phyloP scores from a whole-genome alignment of 306 rosid genomes.

The Benincasa hispida region DNA sequence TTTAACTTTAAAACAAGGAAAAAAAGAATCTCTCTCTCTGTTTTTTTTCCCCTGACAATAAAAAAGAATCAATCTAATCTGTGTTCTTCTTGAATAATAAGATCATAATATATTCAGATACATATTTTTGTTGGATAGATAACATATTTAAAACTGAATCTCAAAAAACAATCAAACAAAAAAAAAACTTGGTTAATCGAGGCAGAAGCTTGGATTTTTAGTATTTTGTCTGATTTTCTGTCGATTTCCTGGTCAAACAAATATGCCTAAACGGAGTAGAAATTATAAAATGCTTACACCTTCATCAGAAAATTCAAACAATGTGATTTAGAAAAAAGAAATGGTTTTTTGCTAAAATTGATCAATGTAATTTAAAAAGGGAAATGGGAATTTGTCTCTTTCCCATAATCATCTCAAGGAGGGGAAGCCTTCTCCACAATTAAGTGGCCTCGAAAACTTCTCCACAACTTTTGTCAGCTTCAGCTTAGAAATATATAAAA shows the following conservation, averaged over 20 bases:
- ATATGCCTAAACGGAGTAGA: not conserved
- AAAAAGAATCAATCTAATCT: not conserved
- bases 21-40: no score
- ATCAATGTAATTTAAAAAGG: not conserved
- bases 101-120: not conserved
- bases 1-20: not conserved
- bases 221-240: not conserved
- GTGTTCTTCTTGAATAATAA: not conserved
- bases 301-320: not conserved
- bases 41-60: no score
- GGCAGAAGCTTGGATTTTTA: not conserved
- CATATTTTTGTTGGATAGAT: not conserved
- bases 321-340: not conserved
- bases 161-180: not conserved
- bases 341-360: not conserved
- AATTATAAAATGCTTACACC: not conserved
- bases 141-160: not conserved
- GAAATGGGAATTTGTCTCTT: not conserved
- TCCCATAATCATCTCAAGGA: not conserved
- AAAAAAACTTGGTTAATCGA: not conserved
- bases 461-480: conserved; percentile 1
- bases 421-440: no score
- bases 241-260: not conserved
- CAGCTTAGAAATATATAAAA: not conserved
- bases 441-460: no score